Percentiles rank a stretch among this genome's conserved stretches.
These are phyloP conservation scores for Saccharomycopsis amapae DNA, from an alignment of 805 yeast genomes.

Conservation along the genomic window DNA sequence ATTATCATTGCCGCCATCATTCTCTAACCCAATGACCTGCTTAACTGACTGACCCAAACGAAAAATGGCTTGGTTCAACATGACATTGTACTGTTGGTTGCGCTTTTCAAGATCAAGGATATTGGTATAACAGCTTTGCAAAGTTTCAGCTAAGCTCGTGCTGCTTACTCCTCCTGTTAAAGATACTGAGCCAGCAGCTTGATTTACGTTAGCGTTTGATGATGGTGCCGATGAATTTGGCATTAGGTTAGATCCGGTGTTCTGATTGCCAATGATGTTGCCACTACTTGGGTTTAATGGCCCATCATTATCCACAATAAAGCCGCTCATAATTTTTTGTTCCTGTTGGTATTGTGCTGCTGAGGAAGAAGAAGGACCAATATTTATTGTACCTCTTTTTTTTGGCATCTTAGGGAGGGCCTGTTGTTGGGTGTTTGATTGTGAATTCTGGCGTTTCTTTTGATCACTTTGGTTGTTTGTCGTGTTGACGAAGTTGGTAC, in stretches of 20 bases:
- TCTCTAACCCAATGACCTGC: conserved; percentile 1
- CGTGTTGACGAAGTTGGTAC: background rate
- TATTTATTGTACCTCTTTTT: background rate
- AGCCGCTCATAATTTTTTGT: background rate
- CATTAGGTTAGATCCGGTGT: too few species aligned
- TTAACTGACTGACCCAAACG: conserved; percentile 16
- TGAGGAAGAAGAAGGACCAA: too few species aligned
- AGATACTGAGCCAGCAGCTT: too few species aligned
- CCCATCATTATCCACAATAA: background rate
- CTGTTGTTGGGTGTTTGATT: background rate
- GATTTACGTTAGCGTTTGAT: too few species aligned
- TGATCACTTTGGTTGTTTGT: background rate
- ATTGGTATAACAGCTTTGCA: conserved; percentile 18
- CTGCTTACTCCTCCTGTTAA: background rate
- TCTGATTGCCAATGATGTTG: too few species aligned
- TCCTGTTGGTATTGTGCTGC: background rate
- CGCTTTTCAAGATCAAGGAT: conserved; percentile 21
- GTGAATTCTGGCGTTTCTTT: conserved; percentile 2
- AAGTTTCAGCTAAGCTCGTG: conserved; percentile 18
- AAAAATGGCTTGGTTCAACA: conserved; percentile 15
- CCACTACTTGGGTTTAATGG: background rate
- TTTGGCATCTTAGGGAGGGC: conserved; percentile 4
- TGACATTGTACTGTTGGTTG: conserved; percentile 19
- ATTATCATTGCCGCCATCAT: too few species aligned
- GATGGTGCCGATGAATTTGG: too few species aligned